These are phyloP conservation scores for Leonotis leonurus DNA, from an alignment of 257 asterid species.

Conservation along the genomic window DNA sequence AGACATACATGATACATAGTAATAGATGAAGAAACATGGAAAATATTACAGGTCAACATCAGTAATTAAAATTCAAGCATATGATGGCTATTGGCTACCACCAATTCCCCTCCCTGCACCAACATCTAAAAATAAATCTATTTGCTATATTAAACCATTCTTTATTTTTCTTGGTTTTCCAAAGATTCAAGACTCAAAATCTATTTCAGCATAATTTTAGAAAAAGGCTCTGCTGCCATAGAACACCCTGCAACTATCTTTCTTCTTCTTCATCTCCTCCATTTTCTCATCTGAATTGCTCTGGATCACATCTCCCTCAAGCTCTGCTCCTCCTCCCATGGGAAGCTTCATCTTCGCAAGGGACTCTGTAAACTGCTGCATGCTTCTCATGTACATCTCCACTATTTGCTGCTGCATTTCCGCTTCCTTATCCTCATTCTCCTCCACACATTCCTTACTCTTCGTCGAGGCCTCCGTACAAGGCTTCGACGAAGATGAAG, in stretches of 20 bases:
- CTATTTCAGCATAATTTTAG: too few relatives aligned
- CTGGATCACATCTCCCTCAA: constrained; percentile 18
- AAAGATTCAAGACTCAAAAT: too few relatives aligned
- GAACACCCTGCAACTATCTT: constrained; percentile 51
- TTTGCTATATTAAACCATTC: too few relatives aligned
- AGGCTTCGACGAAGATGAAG: too few relatives aligned
- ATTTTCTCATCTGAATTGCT: constrained; percentile 16
- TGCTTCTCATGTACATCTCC: constrained; percentile 71
- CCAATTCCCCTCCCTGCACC: too few relatives aligned
- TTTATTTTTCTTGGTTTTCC: too few relatives aligned
- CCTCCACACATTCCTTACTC: constrained; percentile 2
- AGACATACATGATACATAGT: too few relatives aligned
- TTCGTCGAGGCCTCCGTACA: background rate
- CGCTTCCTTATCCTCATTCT: constrained; percentile 39
- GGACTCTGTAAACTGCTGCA: constrained; percentile 73
- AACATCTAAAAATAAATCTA: too few relatives aligned
- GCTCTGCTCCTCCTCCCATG: constrained; percentile 20
- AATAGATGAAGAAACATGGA: too few relatives aligned
- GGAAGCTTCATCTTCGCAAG: constrained; percentile 74
- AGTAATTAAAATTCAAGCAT: too few relatives aligned
- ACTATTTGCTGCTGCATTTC: constrained; percentile 66
- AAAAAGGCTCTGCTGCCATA: constrained; percentile 87
- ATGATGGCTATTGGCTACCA: too few relatives aligned
- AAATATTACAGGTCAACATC: too few relatives aligned
- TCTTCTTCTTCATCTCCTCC: constrained; percentile 38